Evolutionary conservation across 352 stramenopile species (phyloP), one percentile per base, ranked within the genome.

Genomic region (Phytopythium chamaehyphon): DNA sequence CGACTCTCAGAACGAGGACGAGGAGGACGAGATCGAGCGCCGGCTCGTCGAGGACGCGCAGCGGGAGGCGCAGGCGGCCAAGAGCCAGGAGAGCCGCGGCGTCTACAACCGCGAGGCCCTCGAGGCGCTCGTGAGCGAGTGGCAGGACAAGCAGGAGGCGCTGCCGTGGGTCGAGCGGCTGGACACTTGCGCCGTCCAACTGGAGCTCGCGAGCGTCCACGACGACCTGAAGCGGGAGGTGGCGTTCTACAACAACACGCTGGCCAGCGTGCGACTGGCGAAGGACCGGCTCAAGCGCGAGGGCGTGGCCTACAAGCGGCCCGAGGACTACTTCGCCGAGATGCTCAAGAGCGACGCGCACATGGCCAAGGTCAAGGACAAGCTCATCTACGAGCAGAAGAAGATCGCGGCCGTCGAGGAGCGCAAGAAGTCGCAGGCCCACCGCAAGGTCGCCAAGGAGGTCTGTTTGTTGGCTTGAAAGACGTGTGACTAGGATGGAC

Each of bases 321-420:
- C 96, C 0, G 75, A 88, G 21, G 97, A 99, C 67, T 99, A 98
- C 77, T 98, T 99, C 83, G 96, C 95, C 24, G 97, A 99, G 73
- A 99, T 99, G 96, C 84, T 99, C 60, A 99, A 99, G 77, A 98
- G 81, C 43, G 97, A 99, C 67, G 69, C 76, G 50, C 92, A 98
- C 73, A 98, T 98, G 92, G 83, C 76, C 42, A 92, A 95, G 69
- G 87, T 98, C 57, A 99, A 99, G 82, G 96, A 99, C 71, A 96
- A 98, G 67, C 85, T 99, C 47, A 98, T 99, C 48, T 98, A 98
- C 68, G 96, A 99, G 71, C 94, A 97, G 69, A 98, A 99, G 80
- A 99, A 99, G 80, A 99, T 99, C 60, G 88, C 97, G 42, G 96
- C 96, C 19, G 96, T 99, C 38, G 90, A 98, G 61, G 89, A 98